Conservation (phyloP, 208 protist species). For the Sergeia podlipaevii region DNA sequence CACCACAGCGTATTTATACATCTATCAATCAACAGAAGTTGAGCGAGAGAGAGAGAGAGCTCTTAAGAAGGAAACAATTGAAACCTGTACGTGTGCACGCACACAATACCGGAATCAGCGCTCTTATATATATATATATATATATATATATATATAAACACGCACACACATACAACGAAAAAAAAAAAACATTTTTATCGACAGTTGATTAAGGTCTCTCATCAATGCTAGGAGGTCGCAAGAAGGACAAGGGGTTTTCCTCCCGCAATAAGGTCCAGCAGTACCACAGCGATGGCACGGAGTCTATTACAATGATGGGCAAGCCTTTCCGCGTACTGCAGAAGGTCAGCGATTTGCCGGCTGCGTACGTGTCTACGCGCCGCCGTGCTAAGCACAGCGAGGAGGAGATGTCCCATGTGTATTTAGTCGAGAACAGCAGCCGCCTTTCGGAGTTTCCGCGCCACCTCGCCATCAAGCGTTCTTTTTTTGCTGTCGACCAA, state of each 20-base stretch:
- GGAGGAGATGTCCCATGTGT: constrained; percentile 47
- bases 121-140: too few relatives aligned
- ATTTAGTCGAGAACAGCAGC: constrained; percentile 71
- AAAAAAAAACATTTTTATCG: constrained; percentile 18
- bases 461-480: constrained; percentile 72
- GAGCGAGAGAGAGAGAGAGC: not conserved
- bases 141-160: not conserved
- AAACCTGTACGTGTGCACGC: too few relatives aligned
- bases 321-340: constrained; percentile 73
- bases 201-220: too few relatives aligned
- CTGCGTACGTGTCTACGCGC: constrained; percentile 26
- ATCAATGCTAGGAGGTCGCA: constrained; percentile 5
- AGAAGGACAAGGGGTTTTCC: constrained; percentile 75
- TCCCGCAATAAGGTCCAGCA: constrained; percentile 79
- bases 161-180: not conserved
- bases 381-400: constrained; percentile 21
- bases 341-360: constrained; percentile 47
- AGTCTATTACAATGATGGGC: constrained; percentile 82
- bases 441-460: constrained; percentile 57
- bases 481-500: constrained; percentile 71
- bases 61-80: too few relatives aligned
- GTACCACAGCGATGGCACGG: constrained; percentile 70
- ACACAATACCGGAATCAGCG: too few relatives aligned
- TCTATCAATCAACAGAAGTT: too few relatives aligned
- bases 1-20: too few relatives aligned